Percentiles rank a stretch among this genome's conserved stretches.
These are phyloP conservation scores for Hypoxylon rickii DNA, from an alignment of 495 filamentous ascomycete genomes.

Conservation along the genomic window DNA sequence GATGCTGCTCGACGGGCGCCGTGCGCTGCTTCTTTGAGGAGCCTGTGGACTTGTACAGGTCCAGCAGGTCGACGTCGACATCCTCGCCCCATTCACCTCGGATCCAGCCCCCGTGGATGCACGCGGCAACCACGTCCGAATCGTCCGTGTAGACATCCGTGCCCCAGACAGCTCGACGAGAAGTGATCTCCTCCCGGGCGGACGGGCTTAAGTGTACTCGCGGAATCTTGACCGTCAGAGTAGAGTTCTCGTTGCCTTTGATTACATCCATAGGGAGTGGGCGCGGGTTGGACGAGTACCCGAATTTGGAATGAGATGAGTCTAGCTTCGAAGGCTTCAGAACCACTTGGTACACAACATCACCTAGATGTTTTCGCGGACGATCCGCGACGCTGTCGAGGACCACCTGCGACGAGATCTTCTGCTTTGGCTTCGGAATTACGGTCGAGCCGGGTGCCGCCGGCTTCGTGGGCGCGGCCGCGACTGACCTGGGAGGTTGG, in stretches of 20 bases:
- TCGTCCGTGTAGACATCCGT: slow-evolving; percentile 95
- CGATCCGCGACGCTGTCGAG: slow-evolving; percentile 69
- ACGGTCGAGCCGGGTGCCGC: slow-evolving; percentile 45
- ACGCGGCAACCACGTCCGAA: slow-evolving; percentile 88
- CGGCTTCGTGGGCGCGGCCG: slow-evolving; percentile 39
- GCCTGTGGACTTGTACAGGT: slow-evolving; percentile 58
- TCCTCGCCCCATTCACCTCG: slow-evolving; percentile 83
- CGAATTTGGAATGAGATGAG: slow-evolving; percentile 58
- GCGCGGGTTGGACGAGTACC: slow-evolving; percentile 71
- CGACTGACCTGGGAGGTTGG: slow-evolving; percentile 44
- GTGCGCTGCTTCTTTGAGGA: slow-evolving; percentile 35
- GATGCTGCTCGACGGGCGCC: slow-evolving; percentile 32
- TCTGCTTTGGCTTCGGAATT: slow-evolving; percentile 62
- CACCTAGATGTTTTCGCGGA: slow-evolving; percentile 79
- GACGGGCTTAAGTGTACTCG: slow-evolving; percentile 70
- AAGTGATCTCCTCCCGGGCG: slow-evolving; percentile 79
- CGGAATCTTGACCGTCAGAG: slow-evolving; percentile 83
- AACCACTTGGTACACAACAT: slow-evolving; percentile 52
- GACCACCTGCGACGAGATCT: slow-evolving; percentile 67
- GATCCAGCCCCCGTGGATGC: slow-evolving; percentile 92
- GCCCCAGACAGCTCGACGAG: slow-evolving; percentile 81
- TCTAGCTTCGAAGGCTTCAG: slow-evolving; percentile 61
- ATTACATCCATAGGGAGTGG: slow-evolving; percentile 72
- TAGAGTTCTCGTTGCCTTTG: slow-evolving; percentile 85
- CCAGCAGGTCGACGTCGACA: slow-evolving; percentile 67